These are phyloP conservation scores for Diplodia mutila DNA, from an alignment of 2,329 filamentous ascomycete genomes.

Conservation along the genomic window DNA sequence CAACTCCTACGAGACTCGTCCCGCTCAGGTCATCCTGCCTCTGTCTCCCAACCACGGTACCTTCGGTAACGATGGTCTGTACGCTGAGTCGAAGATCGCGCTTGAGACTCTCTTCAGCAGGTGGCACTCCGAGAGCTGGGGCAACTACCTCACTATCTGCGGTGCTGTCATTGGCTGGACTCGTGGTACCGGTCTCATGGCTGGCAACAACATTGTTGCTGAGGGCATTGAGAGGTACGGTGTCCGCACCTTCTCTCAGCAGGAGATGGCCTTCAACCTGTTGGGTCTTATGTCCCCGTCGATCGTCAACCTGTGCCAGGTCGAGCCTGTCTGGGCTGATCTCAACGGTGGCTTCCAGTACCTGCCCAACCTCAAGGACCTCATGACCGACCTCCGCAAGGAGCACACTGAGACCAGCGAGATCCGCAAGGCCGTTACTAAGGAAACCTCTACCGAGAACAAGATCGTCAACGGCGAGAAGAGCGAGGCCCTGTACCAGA, in stretches of 20 bases:
- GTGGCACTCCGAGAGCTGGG: conserved; percentile 98
- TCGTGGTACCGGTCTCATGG: conserved; percentile 96
- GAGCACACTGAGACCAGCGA: conserved; percentile 95
- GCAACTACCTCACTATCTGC: conserved; percentile 95
- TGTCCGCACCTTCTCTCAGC: conserved; percentile 97
- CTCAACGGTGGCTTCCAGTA: conserved; percentile 97
- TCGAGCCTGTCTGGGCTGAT: conserved; percentile 94
- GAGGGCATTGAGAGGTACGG: conserved; percentile 96
- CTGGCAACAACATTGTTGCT: conserved; percentile 94
- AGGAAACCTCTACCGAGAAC: conserved; percentile 95
- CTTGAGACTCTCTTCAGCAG: conserved; percentile 97
- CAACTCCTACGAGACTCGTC: conserved; percentile 89
- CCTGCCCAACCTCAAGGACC: conserved; percentile 90
- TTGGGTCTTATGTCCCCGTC: conserved; percentile 93
- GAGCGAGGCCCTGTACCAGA: conserved; percentile 91
- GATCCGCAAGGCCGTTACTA: conserved; percentile 88
- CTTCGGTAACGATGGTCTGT: conserved; percentile 96
- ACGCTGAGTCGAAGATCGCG: conserved; percentile 96
- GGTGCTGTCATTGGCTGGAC: conserved; percentile 99
- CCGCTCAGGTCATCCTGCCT: conserved; percentile 93
- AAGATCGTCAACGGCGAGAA: conserved; percentile 94
- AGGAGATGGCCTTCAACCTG: conserved; percentile 99
- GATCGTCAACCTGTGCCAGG: conserved; percentile 93
- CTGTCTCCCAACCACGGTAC: conserved; percentile 98
- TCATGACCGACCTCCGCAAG: conserved; percentile 91